A percentile compares a stretch with the other conserved stretches of the same genome.
Conservation (phyloP, 306 rosid genomes). For the Quercus wislizeni region DNA sequence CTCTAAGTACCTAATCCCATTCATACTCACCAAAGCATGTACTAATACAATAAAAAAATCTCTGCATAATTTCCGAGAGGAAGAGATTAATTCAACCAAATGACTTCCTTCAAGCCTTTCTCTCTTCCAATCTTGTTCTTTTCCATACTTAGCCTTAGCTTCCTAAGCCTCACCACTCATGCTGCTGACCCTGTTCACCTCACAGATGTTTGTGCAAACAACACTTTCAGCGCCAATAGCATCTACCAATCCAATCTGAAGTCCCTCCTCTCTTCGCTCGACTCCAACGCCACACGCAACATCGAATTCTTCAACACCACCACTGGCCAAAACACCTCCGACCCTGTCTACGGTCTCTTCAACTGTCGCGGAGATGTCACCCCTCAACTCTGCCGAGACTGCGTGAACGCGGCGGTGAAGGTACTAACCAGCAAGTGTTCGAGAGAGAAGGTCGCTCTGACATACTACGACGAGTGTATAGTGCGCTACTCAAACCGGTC, state of each 20-base stretch:
- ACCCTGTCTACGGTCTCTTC: conserved; percentile 38
- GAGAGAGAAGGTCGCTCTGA: conserved; percentile 29
- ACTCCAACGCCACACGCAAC: conserved; percentile 39
- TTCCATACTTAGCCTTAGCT: not conserved
- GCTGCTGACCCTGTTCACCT: conserved; percentile 15
- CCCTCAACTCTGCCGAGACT: conserved; percentile 27
- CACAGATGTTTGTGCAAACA: conserved; percentile 2
- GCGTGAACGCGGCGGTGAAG: conserved; percentile 35
- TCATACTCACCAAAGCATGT: not conserved
- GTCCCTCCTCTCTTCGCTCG: conserved; percentile 37
- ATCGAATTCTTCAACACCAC: conserved; percentile 22
- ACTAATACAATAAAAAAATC: not conserved
- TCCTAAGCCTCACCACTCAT: not conserved
- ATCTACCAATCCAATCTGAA: conserved; percentile 33
- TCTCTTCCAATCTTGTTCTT: conserved; percentile 8
- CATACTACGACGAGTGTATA: conserved; percentile 44
- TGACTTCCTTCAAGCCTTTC: conserved; percentile 14
- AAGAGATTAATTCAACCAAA: conserved; percentile 1
- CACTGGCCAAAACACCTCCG: not conserved
- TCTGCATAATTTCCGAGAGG: not conserved
- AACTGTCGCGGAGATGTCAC: conserved; percentile 54
- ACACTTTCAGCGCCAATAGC: conserved; percentile 37
- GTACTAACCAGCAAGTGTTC: conserved; percentile 21
- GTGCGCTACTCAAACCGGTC: conserved; percentile 41
- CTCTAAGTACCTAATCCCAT: not conserved